Evolutionary conservation across 2,329 filamentous ascomycete species (phyloP).

Genomic region (Fusarium sp.): DNA sequence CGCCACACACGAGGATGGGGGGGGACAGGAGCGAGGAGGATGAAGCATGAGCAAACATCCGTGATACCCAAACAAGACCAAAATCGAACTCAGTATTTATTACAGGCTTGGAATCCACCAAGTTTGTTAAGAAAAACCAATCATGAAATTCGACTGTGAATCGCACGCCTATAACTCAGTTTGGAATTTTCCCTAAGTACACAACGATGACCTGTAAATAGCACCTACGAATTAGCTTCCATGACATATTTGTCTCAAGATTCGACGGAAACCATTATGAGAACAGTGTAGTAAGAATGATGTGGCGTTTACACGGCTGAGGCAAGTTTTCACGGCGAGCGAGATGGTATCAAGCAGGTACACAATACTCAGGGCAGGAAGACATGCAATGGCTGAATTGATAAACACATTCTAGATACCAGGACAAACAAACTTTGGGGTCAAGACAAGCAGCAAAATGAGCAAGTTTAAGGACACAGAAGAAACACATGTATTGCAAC

Average conservation of each 20-base stretch:
- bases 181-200: no score
- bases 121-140: background rate
- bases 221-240: no score
- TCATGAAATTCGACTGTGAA: background rate
- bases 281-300: background rate
- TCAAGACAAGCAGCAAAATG: background rate
- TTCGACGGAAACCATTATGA: background rate
- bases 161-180: no score
- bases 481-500: no score
- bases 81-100: background rate
- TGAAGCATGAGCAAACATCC: background rate
- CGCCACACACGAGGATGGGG: no score
- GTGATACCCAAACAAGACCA: slow-evolving; percentile 12
- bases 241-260: background rate
- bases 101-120: no score
- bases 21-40: background rate
- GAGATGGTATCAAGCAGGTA: background rate
- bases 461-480: background rate
- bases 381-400: no score
- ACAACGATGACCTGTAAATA: no score
- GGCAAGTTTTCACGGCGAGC: background rate
- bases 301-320: background rate
- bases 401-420: background rate
- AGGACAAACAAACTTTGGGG: background rate
- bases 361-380: background rate